Percentiles rank a stretch among this genome's conserved stretches.
These are phyloP conservation scores for Globisporangium heterothallicum DNA, from an alignment of 352 stramenopile genomes.

Conservation along the genomic window DNA sequence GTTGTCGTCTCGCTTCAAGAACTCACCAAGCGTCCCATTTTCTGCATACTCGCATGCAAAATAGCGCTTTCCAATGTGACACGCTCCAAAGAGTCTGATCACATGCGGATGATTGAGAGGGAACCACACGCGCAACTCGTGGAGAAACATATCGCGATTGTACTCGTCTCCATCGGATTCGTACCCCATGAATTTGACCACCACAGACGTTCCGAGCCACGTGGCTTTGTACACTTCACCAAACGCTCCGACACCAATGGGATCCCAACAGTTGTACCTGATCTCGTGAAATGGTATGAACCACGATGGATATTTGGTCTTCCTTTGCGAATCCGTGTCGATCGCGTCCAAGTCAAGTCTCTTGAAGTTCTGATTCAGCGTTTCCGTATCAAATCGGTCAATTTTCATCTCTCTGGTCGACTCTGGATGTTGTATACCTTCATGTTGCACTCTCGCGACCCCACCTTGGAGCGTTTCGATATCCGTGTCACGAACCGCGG, in stretches of 20 bases:
- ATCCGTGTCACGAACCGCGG: background rate
- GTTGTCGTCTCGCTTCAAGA: slow-evolving; percentile 2
- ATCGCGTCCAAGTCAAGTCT: too few species aligned
- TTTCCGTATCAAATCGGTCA: background rate
- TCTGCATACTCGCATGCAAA: slow-evolving; percentile 30
- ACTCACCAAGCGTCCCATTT: slow-evolving; percentile 21
- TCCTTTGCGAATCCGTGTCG: too few species aligned
- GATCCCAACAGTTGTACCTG: slow-evolving; percentile 2
- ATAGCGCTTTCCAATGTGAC: slow-evolving; percentile 28
- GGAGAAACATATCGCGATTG: slow-evolving; percentile 13
- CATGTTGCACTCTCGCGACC: background rate
- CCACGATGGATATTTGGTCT: background rate
- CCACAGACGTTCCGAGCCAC: slow-evolving; percentile 7
- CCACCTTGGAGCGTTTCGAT: background rate
- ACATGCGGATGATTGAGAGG: slow-evolving; percentile 31
- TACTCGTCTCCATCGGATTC: background rate
- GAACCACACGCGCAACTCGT: slow-evolving; percentile 29
- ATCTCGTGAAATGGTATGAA: slow-evolving; percentile 8
- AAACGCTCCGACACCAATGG: slow-evolving; percentile 3
- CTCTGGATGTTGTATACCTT: background rate
- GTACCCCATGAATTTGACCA: slow-evolving; percentile 14
- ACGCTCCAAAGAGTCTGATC: slow-evolving; percentile 33
- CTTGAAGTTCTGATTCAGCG: background rate
- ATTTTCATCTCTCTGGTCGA: background rate
- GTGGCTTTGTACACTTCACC: slow-evolving; percentile 2